A percentile compares a stretch with the other conserved stretches of the same genome.
These are phyloP conservation scores for Dothideomycetes sp. DNA, from an alignment of 2,329 filamentous ascomycete species.

Conservation along the genomic window DNA sequence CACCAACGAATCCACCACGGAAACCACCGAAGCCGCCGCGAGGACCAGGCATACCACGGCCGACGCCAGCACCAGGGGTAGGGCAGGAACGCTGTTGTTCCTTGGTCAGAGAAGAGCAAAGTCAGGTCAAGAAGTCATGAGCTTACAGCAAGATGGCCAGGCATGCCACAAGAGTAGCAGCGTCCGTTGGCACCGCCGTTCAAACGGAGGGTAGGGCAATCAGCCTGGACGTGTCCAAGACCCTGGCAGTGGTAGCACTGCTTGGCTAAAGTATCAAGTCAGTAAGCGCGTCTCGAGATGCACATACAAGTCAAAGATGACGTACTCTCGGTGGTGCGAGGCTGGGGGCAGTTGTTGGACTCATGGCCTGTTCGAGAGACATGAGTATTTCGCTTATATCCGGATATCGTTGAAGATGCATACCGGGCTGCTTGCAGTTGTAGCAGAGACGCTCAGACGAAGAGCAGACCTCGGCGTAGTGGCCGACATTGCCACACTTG, in stretches of 20 bases:
- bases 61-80: conserved; percentile 59
- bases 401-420: conserved; percentile 15
- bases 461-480: conserved; percentile 79
- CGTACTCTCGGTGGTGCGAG: conserved; percentile 85
- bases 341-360: conserved; percentile 93
- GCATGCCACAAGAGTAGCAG: conserved; percentile 94
- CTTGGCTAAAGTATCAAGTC: conserved; percentile 55
- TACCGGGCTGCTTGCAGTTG: conserved; percentile 93
- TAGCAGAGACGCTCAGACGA: conserved; percentile 98
- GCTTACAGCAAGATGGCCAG: conserved; percentile 81
- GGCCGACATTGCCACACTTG: conserved; percentile 45
- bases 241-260: conserved; percentile 99
- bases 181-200: conserved; percentile 74
- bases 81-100: conserved; percentile 65
- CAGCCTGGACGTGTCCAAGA: conserved; percentile 93
- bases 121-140: background rate
- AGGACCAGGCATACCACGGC: conserved; percentile 49
- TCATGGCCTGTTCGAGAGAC: conserved; percentile 63
- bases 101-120: background rate
- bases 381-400: conserved; percentile 22
- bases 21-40: conserved; percentile 62
- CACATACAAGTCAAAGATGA: conserved; percentile 9
- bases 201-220: conserved; percentile 92
- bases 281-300: background rate
- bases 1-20: conserved; percentile 67